A percentile compares a stretch with the other conserved stretches of the same genome.
phyloP scores from a whole-genome alignment of 2,329 filamentous ascomycete genomes.

The Stagonosporopsis cucurbitacearum region DNA sequence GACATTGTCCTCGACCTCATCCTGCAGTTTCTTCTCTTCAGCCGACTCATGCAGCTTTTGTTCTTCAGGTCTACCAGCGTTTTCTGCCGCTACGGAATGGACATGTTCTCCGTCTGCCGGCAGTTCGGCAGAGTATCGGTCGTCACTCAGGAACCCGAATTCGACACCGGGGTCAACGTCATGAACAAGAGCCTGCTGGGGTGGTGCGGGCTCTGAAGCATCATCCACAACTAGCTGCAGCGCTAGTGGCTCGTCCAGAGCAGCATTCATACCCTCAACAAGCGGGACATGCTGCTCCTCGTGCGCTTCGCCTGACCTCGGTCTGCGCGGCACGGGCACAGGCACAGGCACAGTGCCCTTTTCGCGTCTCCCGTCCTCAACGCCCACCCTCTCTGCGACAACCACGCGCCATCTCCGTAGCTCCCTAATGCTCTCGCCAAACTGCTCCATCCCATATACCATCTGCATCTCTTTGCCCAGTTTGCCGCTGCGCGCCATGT shows the following conservation, averaged over 20 bases:
- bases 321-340: slow-evolving; percentile 4
- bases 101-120: neutral
- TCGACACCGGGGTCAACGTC: neutral
- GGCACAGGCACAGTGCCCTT: slow-evolving; percentile 12
- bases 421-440: slow-evolving; percentile 37
- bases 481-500: slow-evolving; percentile 29
- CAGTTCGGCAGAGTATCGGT: neutral
- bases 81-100: neutral
- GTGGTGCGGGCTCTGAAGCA: neutral
- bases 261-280: slow-evolving; percentile 1
- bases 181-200: neutral
- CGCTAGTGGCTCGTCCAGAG: neutral
- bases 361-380: slow-evolving; percentile 4
- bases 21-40: neutral
- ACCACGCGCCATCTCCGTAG: slow-evolving; percentile 46
- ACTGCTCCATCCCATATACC: slow-evolving; percentile 48
- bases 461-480: slow-evolving; percentile 37
- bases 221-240: neutral
- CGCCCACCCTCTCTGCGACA: slow-evolving; percentile 39
- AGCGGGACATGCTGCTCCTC: slow-evolving; percentile 5
- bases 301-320: neutral
- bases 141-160: neutral
- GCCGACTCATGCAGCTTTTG: neutral
- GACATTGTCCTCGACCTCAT: neutral
- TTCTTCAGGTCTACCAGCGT: neutral